phyloP scores from a whole-genome alignment of 257 asterid genomes.

The Handroanthus guayacan region DNA sequence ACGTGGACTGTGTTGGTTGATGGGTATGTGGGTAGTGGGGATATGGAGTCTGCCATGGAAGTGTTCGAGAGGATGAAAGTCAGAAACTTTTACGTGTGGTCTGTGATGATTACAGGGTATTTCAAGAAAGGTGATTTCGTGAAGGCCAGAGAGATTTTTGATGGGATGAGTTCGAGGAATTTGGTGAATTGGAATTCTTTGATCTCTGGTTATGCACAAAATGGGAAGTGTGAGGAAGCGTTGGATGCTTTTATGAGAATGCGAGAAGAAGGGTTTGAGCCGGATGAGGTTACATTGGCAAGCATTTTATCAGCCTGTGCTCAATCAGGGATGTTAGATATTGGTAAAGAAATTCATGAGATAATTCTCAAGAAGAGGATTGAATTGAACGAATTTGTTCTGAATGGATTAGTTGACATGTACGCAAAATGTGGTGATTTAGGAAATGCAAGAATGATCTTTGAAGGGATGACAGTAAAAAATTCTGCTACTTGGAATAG shows the following conservation, averaged over 20 bases:
- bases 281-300: conserved; percentile 75
- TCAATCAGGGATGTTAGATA: conserved; percentile 66
- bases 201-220: conserved; percentile 82
- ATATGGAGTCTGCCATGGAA: conserved; percentile 69
- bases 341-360: conserved; percentile 70
- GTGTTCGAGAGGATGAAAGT: conserved; percentile 62
- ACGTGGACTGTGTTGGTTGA: conserved; percentile 84
- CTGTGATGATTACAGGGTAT: conserved; percentile 76
- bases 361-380: conserved; percentile 49
- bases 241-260: conserved; percentile 59
- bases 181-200: conserved; percentile 82
- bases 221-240: conserved; percentile 63
- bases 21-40: conserved; percentile 61
- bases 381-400: conserved; percentile 59
- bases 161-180: conserved; percentile 62
- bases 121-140: conserved; percentile 65
- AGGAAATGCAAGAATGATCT: conserved; percentile 55
- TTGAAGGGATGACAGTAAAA: conserved; percentile 50
- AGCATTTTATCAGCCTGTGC: conserved; percentile 82
- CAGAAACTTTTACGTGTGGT: conserved; percentile 68
- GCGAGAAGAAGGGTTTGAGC: conserved; percentile 66
- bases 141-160: conserved; percentile 64
- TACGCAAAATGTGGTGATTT: conserved; percentile 90
- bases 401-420: conserved; percentile 85
- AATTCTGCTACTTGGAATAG: conserved; percentile 68